A percentile compares a stretch with the other conserved stretches of the same genome.
These are phyloP conservation scores for Casuarina equisetifolia DNA, from an alignment of 306 rosid species.

Conservation along the genomic window DNA sequence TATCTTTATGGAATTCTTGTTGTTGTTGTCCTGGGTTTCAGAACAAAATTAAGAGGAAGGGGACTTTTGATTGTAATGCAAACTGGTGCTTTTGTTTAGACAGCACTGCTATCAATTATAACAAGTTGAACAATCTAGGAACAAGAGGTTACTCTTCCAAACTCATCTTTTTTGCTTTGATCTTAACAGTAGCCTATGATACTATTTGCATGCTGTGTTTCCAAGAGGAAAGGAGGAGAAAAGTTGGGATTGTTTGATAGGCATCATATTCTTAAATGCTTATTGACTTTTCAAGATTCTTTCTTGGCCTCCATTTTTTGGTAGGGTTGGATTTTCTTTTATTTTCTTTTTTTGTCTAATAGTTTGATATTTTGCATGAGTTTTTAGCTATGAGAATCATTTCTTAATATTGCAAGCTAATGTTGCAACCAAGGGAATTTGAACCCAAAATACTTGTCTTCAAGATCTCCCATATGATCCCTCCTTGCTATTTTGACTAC, in stretches of 20 bases:
- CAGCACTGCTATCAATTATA: constrained; percentile 39
- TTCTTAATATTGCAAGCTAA: constrained; percentile 50
- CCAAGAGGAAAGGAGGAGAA: not conserved
- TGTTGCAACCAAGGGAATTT: constrained; percentile 35
- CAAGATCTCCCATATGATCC: not conserved
- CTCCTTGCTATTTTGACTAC: no score
- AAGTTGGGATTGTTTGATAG: not conserved
- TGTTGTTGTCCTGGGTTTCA: constrained; percentile 54
- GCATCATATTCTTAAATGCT: not conserved
- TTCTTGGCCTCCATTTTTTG: not conserved
- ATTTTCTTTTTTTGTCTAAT: not conserved
- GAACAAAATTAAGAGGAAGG: constrained; percentile 44
- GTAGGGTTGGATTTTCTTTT: not conserved
- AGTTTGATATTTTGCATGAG: not conserved
- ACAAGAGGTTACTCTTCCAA: constrained; percentile 43
- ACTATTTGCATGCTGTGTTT: constrained; percentile 14
- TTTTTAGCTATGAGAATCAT: not conserved
- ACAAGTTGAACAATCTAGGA: constrained; percentile 58
- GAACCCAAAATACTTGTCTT: no score
- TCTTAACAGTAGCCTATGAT: constrained; percentile 1
- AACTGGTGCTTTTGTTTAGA: constrained; percentile 52
- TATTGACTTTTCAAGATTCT: not conserved
- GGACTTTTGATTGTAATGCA: constrained; percentile 81
- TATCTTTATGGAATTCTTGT: constrained; percentile 75
- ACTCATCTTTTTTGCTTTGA: not conserved